Evolutionary conservation across 768 basidiomycete genomes (phyloP), one percentile per base, ranked within the genome.

Genomic region (Suillus weaverae): DNA sequence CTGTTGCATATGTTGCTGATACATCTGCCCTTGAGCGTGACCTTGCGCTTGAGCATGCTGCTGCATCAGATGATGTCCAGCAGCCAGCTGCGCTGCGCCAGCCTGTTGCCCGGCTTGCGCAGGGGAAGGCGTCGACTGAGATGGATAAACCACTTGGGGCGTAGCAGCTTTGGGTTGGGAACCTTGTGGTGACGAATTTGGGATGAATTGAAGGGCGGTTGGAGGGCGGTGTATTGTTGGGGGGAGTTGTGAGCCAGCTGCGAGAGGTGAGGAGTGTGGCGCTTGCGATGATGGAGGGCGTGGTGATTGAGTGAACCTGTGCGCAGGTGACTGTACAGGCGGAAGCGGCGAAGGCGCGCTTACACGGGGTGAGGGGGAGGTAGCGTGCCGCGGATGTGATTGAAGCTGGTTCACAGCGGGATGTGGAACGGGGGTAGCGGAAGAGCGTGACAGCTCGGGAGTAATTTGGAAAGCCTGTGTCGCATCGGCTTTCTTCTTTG

Each of bases 261-360:
- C 69, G 3, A 70, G 75, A 57, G 75, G 75, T 16, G 75, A 76
- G 33, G 75, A 77, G 63, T 69, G 74, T 22, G 65, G 68, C 18
- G 75, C 56, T 66, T 76, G 75, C 7, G 75, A 75, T 44, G 75
- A 76, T 18, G 73, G 71, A 35, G 74, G 75, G 32, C 76, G 76
- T 43, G 75, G 75, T 32, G 75, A 77, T 57, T 76, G 75, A 48
- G 75, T 76, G 67, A 77, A 76, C 43, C 76, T 73, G 50, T 72
- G 75, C 35, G 75, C 75, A 53, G 75, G 75, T 26, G 75, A 77
- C 55, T 66, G 50, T 7, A 68, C 54, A 46, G 72, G 36, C 1
- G 68, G 43, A 33, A 68, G 70, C 4, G 75, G 75, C 0, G 75
- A 76, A 39, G 70, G 73, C 43, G 73, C 20, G 59, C 73, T 72